Base-by-base conservation (phyloP, 164 flowering plant species). In the Annona squamosa region DNA sequence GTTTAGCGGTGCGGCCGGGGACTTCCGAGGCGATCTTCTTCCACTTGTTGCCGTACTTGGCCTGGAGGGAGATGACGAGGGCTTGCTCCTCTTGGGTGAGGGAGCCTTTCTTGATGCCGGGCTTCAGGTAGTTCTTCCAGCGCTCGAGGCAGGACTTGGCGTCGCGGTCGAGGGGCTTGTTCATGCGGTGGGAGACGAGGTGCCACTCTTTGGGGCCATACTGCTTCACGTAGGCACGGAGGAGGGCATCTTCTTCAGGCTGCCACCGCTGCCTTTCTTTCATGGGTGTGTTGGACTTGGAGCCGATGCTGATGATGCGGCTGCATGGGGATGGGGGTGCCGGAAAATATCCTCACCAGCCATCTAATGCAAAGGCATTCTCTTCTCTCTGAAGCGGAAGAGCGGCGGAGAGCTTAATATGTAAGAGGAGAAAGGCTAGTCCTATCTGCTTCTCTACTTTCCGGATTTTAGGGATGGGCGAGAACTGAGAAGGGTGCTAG, bases 51-150 rank as follows among this genome's bases (percentile, higher is more conserved):
- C 87, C 86, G 77, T 85, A 74, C 65, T 85, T 83, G 64, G 87
- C 86, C 65, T 85, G 87, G 63, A 85, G 84, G n/a, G 76, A 72
- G 73, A 85, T 80, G 77, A 85, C 87, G 3, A 81, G 81, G 63
- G 59, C 7, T 44, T 85, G 87, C 67, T 83, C 87, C 17, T 83
- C 84, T 4, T 46, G 71, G 65, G 86, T 74, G 12, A 85, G 69
- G 43, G 84, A 85, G 13, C 87, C 87, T 59, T 85, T 85, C 76
- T 85, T 85, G 70, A 85, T 80, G 18, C 86, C 87, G 3, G 87
- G 87, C 26, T 81, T 83, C 70, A 85, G 84, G 81, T 85, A 85
- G 82, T 85, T 85, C 71, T 85, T 85, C 87, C 87, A 85, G 2
- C 87, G 76, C 67, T 85, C 87, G 1, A 85, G 79, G 76, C 86